Evolutionary conservation across 495 filamentous ascomycete genomes (phyloP), one percentile per base, ranked within the genome.

Genomic region (Penicillium verhagenii): DNA sequence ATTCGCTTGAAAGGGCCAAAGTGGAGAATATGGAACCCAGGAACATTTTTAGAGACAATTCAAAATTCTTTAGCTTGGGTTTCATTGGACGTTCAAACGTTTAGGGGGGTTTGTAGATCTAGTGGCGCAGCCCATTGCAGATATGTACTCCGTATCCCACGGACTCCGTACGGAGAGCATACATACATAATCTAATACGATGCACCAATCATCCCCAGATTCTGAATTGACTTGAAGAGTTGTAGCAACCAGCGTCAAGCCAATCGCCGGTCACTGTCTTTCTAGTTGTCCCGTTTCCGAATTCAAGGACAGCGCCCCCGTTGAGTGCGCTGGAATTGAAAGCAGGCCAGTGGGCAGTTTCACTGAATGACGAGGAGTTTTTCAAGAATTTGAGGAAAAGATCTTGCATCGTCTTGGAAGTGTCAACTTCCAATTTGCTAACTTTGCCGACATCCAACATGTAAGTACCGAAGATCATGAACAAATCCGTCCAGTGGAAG

Each of bases 401-500:
- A 58, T 76, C 76, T 52, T 77, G 73, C 72, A 79, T 77, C 23
- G 60, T 38, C 25, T 63, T 38, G 16, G 65, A 70, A 2, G 73
- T 68, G 10, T 60, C 61, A 7, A 63, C 53, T 54, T 78, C 73
- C 11, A 72, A 61, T n/a, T 47, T 46, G 8, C 69, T 69, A 9
- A 60, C 56, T 33, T 56, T 42, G n/a, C 69, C 67, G 8, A 59
- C 62, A 45, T 65, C 58, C 44, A 68, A 59, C 33, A 56, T 49
- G 42, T 72, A 68, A 5, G 76, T 77, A 0, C 74, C 75, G 50
- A 79, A 78, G 23, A 77, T 54, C 52, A 76, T 63, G 24, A 73
- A 68, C 3, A 81, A 62, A 60, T 81, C 78, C 4, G 72, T 64
- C 52, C 55, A 59, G 54, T 80, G 77, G 54, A 69, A 78, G 0